A percentile compares a stretch with the other conserved stretches of the same genome.
phyloP scores from a whole-genome alignment of 2,329 filamentous ascomycete species.

The Cyphellophora europaea region DNA sequence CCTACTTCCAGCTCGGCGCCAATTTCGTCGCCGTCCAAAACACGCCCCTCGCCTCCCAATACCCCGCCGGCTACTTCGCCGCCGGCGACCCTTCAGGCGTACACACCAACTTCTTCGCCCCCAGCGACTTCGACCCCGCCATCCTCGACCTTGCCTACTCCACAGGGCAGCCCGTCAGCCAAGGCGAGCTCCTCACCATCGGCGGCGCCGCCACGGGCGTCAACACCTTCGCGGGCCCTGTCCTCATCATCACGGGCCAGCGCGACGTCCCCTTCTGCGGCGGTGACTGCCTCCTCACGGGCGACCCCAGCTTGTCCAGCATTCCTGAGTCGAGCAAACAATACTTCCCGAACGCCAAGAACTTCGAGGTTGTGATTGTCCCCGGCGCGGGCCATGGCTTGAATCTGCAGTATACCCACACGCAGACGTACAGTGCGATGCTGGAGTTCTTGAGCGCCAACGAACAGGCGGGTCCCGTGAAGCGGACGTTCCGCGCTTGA shows the following conservation, averaged over 20 bases:
- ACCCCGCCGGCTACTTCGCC: constrained; percentile 39
- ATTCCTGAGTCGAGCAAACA: constrained; percentile 35
- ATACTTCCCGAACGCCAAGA: constrained; percentile 36
- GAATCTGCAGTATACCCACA: constrained; percentile 36
- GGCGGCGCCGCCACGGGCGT: constrained; percentile 25
- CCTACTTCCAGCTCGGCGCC: constrained; percentile 19
- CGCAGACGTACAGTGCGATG: constrained; percentile 26
- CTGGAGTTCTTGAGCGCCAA: constrained; percentile 5
- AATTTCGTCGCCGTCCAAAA: constrained; percentile 11
- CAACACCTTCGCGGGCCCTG: constrained; percentile 41
- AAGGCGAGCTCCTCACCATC: constrained; percentile 52
- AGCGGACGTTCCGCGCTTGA: too few relatives aligned
- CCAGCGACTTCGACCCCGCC: constrained; percentile 44
- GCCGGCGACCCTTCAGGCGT: constrained; percentile 42
- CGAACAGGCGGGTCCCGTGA: too few relatives aligned
- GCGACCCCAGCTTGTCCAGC: constrained; percentile 26
- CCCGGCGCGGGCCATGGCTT: constrained; percentile 43
- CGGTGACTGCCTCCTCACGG: constrained; percentile 46
- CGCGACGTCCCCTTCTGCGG: constrained; percentile 51
- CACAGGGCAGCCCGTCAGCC: constrained; percentile 47
- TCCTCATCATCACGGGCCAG: constrained; percentile 49
- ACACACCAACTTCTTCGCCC: constrained; percentile 34
- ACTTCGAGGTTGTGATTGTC: constrained; percentile 47
- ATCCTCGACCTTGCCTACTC: constrained; percentile 37
- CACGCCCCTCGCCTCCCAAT: constrained; percentile 37